Base-by-base conservation (phyloP, 257 asterid species). In the Solanum lignicaule region DNA sequence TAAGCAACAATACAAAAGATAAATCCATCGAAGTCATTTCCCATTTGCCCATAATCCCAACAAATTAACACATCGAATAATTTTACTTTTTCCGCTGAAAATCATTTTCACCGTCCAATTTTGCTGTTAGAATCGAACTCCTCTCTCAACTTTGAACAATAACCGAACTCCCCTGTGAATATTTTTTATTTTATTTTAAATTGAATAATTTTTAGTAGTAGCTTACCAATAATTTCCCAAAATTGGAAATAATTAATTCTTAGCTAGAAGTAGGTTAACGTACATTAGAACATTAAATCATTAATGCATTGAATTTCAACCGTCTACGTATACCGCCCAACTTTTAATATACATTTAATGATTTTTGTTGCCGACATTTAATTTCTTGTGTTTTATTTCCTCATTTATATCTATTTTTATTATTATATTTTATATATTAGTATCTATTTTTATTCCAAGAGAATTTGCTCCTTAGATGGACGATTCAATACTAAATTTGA, bases 381-480 rank as follows among this genome's bases (percentile, higher is more conserved):
- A 25, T 23, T 23, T 76, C 33, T 76, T 39, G 21, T 75, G 2
- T 15, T 41, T 25, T 41, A 11, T 18, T 4, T 5, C 3, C 23
- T 12, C 29, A 52, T n/a, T 4, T 38, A 46, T 31, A 83, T 18
- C 16, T 46, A 82, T 27, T 43, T 55, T 6, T 31, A 18, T 6
- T 29, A 9, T 25, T 39, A 16, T 83, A 52, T 52, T n/a, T 65
- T n/a, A 31, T 27, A 11, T 83, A 58, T 11, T 55, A 83, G n/a
- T 55, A 83, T 52, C 84, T 39, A 13, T 14, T 79, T 84, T 58
- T 23, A 16, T 35, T 14, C 21, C 43, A 9, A 85, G 60, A 60
- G 6, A 43, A 8, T 58, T 84, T 33, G 4, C 55, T 46, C 18
- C 20, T 43, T 23, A 16, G 23, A 95, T 94, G 99, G 98, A 97